Evolutionary conservation across 805 yeast genomes (phyloP).

Genomic region (Teunomyces atbi): DNA sequence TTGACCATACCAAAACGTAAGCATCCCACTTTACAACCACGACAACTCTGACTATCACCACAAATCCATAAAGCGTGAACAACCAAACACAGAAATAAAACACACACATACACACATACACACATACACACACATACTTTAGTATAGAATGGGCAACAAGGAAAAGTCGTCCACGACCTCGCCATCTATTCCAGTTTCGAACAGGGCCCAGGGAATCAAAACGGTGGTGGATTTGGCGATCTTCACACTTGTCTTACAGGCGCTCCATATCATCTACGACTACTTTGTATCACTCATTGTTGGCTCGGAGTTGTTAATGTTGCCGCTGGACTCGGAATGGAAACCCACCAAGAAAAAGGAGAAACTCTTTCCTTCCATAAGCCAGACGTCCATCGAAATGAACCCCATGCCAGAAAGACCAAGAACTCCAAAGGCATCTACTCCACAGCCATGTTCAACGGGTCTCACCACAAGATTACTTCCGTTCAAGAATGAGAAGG

Average conservation of each 20-base stretch:
- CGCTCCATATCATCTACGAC: background rate
- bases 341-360: background rate
- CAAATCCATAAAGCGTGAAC: too few species aligned
- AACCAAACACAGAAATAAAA: background rate
- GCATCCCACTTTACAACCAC: background rate
- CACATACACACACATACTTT: background rate
- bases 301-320: background rate
- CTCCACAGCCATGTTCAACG: conserved; percentile 46
- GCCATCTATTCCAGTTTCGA: background rate
- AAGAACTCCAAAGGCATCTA: background rate
- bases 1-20: background rate
- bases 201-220: background rate
- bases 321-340: background rate
- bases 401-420: background rate
- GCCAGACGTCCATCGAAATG: conserved; percentile 3
- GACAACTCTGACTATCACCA: background rate
- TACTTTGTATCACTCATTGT: background rate
- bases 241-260: background rate
- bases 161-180: conserved; percentile 2
- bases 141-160: background rate
- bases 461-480: conserved; percentile 46
- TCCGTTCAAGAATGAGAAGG: conserved; percentile 51
- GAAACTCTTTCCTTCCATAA: conserved; percentile 12
- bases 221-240: background rate
- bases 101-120: background rate